Percentiles rank a stretch among this genome's conserved stretches.
Conservation (phyloP, 345 rosid genomes). For the Linum lewisii region DNA sequence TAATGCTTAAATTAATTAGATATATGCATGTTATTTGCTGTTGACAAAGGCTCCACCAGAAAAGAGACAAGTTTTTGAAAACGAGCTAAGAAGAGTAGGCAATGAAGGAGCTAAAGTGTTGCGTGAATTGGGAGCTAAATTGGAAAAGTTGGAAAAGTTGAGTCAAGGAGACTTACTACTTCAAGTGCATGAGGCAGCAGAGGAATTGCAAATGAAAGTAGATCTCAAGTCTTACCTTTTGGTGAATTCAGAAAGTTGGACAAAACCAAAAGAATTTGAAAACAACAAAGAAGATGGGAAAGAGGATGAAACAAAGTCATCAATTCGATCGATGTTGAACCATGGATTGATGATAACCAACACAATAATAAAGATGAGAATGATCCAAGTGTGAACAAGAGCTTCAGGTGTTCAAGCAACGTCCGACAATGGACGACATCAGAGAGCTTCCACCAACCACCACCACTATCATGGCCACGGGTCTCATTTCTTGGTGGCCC, state of each 20-base stretch:
- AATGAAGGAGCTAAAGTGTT: constrained; percentile 61
- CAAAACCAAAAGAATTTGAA: constrained; percentile 36
- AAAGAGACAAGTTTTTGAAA: background rate
- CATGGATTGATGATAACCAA: too few species aligned
- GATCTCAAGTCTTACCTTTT: constrained; percentile 80
- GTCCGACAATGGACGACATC: background rate
- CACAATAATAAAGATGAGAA: too few species aligned
- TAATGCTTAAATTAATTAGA: too few species aligned
- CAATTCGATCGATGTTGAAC: too few species aligned
- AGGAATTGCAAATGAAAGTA: constrained; percentile 58
- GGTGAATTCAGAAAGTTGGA: constrained; percentile 82
- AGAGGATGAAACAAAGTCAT: constrained; percentile 34
- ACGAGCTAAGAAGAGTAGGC: constrained; percentile 62
- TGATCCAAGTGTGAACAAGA: too few species aligned
- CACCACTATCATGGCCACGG: constrained; percentile 54
- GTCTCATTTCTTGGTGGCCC: constrained; percentile 25
- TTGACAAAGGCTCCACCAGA: constrained; percentile 2
- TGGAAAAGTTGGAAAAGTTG: constrained; percentile 79
- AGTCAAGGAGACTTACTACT: constrained; percentile 50
- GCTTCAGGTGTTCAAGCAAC: too few species aligned
- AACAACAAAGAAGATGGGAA: constrained; percentile 28
- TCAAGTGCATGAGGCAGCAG: constrained; percentile 68
- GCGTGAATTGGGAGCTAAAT: constrained; percentile 64
- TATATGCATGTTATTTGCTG: background rate
- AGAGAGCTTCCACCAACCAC: constrained; percentile 25